These are phyloP conservation scores for Agarophyton chilense DNA, from an alignment of 23 red algal genomes.

Conservation along the genomic window DNA sequence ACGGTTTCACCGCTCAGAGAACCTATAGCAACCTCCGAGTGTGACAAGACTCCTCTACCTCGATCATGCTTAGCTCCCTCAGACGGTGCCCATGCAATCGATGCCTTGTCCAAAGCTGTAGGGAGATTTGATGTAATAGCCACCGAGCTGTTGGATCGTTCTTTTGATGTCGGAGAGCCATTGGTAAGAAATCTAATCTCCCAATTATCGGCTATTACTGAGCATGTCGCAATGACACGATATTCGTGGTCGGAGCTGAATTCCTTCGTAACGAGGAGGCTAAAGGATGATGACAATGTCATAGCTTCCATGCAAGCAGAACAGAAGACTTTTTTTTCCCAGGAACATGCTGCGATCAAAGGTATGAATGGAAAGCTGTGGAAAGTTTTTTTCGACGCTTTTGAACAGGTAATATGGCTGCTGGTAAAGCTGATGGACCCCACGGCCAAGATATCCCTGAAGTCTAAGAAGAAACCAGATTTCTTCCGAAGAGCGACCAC, in stretches of 20 bases:
- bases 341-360: background rate
- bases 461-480: background rate
- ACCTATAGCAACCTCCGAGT: background rate
- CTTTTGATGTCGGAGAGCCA: background rate
- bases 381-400: slow-evolving; percentile 10
- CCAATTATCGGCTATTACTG: background rate
- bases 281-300: background rate
- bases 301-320: slow-evolving; percentile 1
- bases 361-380: background rate
- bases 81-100: no score
- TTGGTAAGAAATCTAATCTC: background rate
- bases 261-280: background rate
- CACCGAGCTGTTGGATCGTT: background rate
- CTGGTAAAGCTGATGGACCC: background rate
- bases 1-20: background rate
- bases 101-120: background rate
- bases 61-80: background rate
- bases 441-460: background rate
- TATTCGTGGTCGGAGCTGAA: background rate
- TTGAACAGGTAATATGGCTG: slow-evolving; percentile 13
- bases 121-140: background rate
- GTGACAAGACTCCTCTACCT: no score
- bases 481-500: slow-evolving; percentile 11
- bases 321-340: background rate
- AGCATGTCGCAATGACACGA: background rate